These are phyloP conservation scores for Rugiboletus extremiorientalis DNA, from an alignment of 1,284 basidiomycete genomes.

Conservation along the genomic window DNA sequence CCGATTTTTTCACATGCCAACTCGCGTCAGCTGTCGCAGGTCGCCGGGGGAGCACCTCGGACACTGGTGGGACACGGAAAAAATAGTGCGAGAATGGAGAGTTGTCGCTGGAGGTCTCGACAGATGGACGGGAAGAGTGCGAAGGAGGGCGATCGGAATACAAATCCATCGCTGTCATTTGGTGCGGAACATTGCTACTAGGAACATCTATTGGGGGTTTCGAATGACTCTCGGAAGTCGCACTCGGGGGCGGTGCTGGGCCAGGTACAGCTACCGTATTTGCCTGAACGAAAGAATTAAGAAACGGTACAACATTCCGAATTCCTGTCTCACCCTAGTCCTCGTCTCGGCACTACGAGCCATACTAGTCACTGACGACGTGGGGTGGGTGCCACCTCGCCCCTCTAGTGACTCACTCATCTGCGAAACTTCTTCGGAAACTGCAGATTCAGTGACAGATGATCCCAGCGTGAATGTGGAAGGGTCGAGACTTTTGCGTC, in stretches of 20 bases:
- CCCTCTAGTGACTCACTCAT: constrained; percentile 14
- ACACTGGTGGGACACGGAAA: neutral
- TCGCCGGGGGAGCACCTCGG: neutral
- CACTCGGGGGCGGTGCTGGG: neutral
- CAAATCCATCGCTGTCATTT: neutral
- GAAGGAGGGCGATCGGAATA: neutral
- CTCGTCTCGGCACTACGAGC: neutral
- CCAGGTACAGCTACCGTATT: neutral
- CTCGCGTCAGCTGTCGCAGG: constrained; percentile 1
- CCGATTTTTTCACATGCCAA: constrained; percentile 45
- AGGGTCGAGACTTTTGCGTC: constrained; percentile 17
- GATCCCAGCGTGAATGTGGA: neutral
- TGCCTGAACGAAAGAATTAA: constrained; percentile 8
- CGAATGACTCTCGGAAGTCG: neutral
- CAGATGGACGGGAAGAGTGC: neutral
- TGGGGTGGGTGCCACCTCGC: neutral
- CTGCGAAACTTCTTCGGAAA: neutral
- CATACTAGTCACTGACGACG: neutral
- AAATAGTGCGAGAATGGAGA: neutral
- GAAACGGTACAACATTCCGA: neutral
- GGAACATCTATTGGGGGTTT: neutral
- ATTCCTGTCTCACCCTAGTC: constrained; percentile 12
- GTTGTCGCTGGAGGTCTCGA: neutral
- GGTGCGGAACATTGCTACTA: neutral
- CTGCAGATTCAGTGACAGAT: neutral